phyloP scores from a whole-genome alignment of 176 grass and related monocot species.

The Panicum miliaceum region DNA sequence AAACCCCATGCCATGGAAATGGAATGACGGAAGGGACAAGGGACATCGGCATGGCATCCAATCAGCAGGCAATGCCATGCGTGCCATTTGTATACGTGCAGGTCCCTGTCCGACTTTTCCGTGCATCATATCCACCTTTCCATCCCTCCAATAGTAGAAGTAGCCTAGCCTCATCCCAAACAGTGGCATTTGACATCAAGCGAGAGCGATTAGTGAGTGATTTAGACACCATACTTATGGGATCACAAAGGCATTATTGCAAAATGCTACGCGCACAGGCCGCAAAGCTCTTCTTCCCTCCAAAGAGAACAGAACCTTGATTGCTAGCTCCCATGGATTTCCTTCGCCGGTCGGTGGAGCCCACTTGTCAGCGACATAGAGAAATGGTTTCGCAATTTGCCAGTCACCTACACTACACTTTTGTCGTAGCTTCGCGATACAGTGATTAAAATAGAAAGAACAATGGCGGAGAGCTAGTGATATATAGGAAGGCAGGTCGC shows the following conservation, averaged over 20 bases:
- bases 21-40: background rate
- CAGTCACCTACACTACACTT: too few relatives aligned
- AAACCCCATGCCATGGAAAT: background rate
- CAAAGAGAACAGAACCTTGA: too few relatives aligned
- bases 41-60: background rate
- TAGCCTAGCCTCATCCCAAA: conserved; percentile 19
- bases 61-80: background rate
- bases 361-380: background rate
- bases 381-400: background rate
- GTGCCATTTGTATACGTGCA: conserved; percentile 13
- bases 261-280: background rate
- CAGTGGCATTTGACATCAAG: conserved; percentile 28
- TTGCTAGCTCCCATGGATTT: background rate
- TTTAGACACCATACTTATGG: background rate
- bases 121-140: conserved; percentile 32
- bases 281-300: background rate
- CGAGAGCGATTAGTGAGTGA: conserved; percentile 20
- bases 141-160: background rate
- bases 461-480: conserved; percentile 30
- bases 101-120: conserved; percentile 38
- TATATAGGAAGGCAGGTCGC: conserved; percentile 14
- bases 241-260: background rate
- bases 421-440: conserved; percentile 28
- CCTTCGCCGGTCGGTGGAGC: background rate
- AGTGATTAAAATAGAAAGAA: conserved; percentile 31